These are phyloP conservation scores for Aureobasidium sp. DNA, from an alignment of 2,329 filamentous ascomycete species.

Conservation along the genomic window DNA sequence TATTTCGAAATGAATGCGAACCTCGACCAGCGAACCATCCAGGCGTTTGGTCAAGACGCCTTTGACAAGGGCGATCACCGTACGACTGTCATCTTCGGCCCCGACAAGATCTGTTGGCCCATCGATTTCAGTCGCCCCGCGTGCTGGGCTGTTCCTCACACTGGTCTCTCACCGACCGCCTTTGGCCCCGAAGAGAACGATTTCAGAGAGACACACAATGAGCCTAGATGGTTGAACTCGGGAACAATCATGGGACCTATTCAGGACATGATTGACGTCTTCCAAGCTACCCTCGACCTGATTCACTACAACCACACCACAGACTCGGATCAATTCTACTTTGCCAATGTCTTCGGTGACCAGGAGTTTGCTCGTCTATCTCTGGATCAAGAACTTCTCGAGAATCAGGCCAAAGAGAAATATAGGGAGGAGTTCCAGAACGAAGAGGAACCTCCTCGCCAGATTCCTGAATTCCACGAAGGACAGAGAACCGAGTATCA, in stretches of 20 bases:
- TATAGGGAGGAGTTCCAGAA: slow-evolving; percentile 19
- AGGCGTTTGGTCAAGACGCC: slow-evolving; percentile 8
- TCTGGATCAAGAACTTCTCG: slow-evolving; percentile 29
- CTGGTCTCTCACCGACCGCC: slow-evolving; percentile 29
- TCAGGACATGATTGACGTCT: slow-evolving; percentile 32
- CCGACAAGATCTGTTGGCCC: slow-evolving; percentile 31
- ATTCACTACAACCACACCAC: slow-evolving; percentile 29
- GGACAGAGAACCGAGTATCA: slow-evolving; percentile 41
- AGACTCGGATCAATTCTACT: slow-evolving; percentile 39
- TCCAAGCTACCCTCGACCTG: slow-evolving; percentile 35
- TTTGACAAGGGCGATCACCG: slow-evolving; percentile 7
- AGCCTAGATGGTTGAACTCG: slow-evolving; percentile 45
- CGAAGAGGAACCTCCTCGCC: slow-evolving; percentile 30
- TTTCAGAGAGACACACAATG: slow-evolving; percentile 29
- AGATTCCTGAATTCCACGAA: slow-evolving; percentile 28
- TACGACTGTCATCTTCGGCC: slow-evolving; percentile 26
- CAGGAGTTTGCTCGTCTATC: slow-evolving; percentile 46
- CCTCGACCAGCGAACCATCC: slow-evolving; percentile 18
- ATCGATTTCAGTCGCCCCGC: slow-evolving; percentile 25
- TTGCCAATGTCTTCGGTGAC: slow-evolving; percentile 47
- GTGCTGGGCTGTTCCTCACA: slow-evolving; percentile 28
- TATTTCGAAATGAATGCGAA: slow-evolving; percentile 48
- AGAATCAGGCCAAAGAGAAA: slow-evolving; percentile 23
- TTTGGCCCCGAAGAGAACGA: slow-evolving; percentile 33
- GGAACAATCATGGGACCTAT: slow-evolving; percentile 41